phyloP scores from a whole-genome alignment of 106 monocot genomes.

The Apostasia shenzhenica region DNA sequence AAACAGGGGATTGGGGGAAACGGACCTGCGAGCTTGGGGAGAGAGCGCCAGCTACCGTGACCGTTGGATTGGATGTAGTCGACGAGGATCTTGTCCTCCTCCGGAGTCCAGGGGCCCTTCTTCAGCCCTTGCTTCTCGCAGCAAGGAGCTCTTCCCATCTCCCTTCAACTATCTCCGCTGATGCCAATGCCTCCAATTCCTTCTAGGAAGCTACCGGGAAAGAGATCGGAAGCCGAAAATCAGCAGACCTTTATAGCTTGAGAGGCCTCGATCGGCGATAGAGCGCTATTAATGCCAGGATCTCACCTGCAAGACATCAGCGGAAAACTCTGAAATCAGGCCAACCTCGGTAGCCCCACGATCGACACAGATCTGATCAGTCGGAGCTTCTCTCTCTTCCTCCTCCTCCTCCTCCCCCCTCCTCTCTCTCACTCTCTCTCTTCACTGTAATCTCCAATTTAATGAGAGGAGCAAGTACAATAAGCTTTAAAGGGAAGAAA shows the following conservation, averaged over 20 bases:
- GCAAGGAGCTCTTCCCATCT: constrained; percentile 48
- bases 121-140: constrained; percentile 51
- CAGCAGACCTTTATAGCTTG: constrained; percentile 3
- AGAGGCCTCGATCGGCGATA: neutral
- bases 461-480: neutral
- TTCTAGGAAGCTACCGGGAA: neutral
- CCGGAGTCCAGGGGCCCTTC: constrained; percentile 51
- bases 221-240: neutral
- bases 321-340: neutral
- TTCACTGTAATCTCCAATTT: neutral
- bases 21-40: constrained; percentile 47
- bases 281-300: neutral
- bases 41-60: constrained; percentile 52
- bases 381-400: neutral
- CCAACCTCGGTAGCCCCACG: neutral
- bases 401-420: neutral
- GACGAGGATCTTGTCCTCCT: constrained; percentile 51
- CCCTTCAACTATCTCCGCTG: neutral
- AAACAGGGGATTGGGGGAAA: neutral
- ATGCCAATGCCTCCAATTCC: no score
- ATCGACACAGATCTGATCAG: no score
- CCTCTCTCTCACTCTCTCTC: neutral
- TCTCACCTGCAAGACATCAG: constrained; percentile 7
- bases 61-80: constrained; percentile 47
- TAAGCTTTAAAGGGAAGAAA: constrained; percentile 5